Conservation (phyloP, 192 early-diverging fungal species). For the Backusella tarrabulga region DNA sequence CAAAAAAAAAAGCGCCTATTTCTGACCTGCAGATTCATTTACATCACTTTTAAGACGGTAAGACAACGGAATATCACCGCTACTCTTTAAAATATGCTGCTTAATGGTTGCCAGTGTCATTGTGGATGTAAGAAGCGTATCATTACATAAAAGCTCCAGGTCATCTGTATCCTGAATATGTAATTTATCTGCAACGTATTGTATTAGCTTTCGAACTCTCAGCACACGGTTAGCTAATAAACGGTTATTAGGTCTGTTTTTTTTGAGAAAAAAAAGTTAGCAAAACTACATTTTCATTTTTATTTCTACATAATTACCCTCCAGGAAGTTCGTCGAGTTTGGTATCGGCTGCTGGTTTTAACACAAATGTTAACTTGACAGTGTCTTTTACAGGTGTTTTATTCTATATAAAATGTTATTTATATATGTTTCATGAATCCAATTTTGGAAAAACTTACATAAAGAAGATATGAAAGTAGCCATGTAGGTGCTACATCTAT, state of each 20-base stretch:
- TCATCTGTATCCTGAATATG: conserved; percentile 48
- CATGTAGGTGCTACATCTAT: conserved; percentile 79
- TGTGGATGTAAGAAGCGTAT: conserved; percentile 57
- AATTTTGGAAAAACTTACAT: conserved; percentile 31
- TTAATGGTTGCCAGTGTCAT: conserved; percentile 73
- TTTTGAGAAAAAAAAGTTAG: not conserved
- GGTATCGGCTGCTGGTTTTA: conserved; percentile 63
- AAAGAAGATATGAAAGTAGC: conserved; percentile 80
- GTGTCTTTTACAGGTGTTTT: conserved; percentile 70
- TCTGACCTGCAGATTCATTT: conserved; percentile 2
- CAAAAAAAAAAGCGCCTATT: not conserved
- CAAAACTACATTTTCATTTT: not conserved
- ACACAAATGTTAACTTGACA: conserved; percentile 80
- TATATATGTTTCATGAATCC: too few species aligned
- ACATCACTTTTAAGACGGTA: conserved; percentile 39
- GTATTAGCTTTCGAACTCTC: conserved; percentile 78
- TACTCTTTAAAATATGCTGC: conserved; percentile 63
- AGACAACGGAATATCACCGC: conserved; percentile 54
- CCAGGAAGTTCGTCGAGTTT: conserved; percentile 52
- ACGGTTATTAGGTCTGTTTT: conserved; percentile 55
- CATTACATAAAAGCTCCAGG: conserved; percentile 58
- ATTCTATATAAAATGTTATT: conserved; percentile 44
- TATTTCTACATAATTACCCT: conserved; percentile 35
- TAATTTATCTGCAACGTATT: conserved; percentile 84
- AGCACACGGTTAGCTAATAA: conserved; percentile 89